Base-by-base conservation (phyloP, 2,329 filamentous ascomycete genomes). In the Monosporascus sp. region DNA sequence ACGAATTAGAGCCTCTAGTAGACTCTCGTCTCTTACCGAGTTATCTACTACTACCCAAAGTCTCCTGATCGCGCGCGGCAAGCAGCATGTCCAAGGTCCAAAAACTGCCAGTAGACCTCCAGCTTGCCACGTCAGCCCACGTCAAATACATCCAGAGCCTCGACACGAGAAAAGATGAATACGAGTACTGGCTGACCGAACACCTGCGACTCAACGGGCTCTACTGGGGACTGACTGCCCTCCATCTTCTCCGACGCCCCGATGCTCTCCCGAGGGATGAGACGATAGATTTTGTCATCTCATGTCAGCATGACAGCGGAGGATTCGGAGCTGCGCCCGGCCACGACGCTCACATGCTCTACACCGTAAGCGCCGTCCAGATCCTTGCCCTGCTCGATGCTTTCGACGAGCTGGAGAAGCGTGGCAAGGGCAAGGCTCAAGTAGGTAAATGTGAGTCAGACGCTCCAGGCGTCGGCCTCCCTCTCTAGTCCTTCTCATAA, bases 131-230 rank as follows among this genome's bases (percentile, higher is more conserved):
- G 6, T 76, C 76, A 7, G 76, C 79, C 22, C 94, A 99, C 70
- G 90, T 97, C 64, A 84, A 85, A 68, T 99, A 97, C 70, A 90
- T 99, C 62, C 90, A 96, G 72, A 90, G 88, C 65, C 80, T 99
- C 62, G 91, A 99, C 72, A 91, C 87, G 60, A 87, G 88, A 68
- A 91, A 89, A 75, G 91, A 97, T 77, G 90, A 97, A 72, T 85
- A 96, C 63, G 91, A 97, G 71, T 99, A 97, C 76, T 97, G 93
- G 88, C 79, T 97, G 68, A 99, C 94, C 15, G 93, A 99, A 72
- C 94, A 99, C 70, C 80, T 99, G 60, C 90, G 94, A 56, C 81
- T 99, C 53, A 97, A 94, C 69, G 94, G 94, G 45, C 82, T 99
- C 47, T 99, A 99, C 72, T 99, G 94, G 94, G 94, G 94, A 15